phyloP scores from a whole-genome alignment of 1,284 basidiomycete genomes.

The Ceratobasidium sp. region DNA sequence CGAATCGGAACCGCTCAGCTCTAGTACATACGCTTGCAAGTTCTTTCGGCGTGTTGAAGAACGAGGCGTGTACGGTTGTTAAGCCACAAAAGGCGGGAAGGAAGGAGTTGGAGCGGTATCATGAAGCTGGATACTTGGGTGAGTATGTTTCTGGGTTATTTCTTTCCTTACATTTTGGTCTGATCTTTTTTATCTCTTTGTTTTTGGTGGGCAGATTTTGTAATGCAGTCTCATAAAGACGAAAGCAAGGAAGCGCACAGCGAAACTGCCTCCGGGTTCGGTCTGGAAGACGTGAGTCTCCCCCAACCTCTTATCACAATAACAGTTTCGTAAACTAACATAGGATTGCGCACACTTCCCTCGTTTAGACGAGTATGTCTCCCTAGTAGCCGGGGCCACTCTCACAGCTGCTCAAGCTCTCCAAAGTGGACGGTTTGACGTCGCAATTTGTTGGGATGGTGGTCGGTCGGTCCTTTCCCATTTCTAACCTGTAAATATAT shows the following conservation, averaged over 20 bases:
- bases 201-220: constrained; percentile 28
- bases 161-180: too few relatives aligned
- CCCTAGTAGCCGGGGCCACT: constrained; percentile 81
- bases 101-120: constrained; percentile 58
- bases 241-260: constrained; percentile 49
- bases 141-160: too few relatives aligned
- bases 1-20: constrained; percentile 83
- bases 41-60: constrained; percentile 68
- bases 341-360: constrained; percentile 88
- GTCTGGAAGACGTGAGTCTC: constrained; percentile 74
- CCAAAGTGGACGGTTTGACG: constrained; percentile 65
- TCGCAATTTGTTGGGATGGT: constrained; percentile 88
- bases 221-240: constrained; percentile 66
- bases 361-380: constrained; percentile 77
- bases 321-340: constrained; percentile 40
- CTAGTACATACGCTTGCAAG: constrained; percentile 82
- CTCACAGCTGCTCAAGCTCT: constrained; percentile 78
- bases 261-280: constrained; percentile 61
- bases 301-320: constrained; percentile 19
- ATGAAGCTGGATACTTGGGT: constrained; percentile 60
- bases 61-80: constrained; percentile 61
- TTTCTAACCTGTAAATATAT: too few relatives aligned
- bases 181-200: too few relatives aligned
- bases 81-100: constrained; percentile 67
- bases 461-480: too few relatives aligned